These are phyloP conservation scores for Comarum palustre DNA, from an alignment of 306 rosid species.

Conservation along the genomic window DNA sequence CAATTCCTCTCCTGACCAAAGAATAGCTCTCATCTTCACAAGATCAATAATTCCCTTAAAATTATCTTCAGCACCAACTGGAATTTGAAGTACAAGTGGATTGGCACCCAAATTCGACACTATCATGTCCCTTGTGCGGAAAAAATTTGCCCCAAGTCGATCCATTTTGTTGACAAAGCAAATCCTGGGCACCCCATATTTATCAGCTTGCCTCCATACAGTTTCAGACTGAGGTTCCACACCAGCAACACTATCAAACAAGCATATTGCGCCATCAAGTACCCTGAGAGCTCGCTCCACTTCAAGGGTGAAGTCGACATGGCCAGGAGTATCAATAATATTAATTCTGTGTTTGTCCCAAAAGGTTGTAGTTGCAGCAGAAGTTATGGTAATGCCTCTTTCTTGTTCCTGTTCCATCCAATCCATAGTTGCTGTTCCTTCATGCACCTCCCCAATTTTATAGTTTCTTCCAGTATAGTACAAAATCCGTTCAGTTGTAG, in stretches of 20 bases:
- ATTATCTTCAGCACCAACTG: slow-evolving; percentile 80
- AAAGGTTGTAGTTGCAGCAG: slow-evolving; percentile 96
- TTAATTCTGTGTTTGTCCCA: slow-evolving; percentile 92
- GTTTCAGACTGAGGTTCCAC: slow-evolving; percentile 98
- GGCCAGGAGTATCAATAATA: slow-evolving; percentile 97
- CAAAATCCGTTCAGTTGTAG: slow-evolving; percentile 83
- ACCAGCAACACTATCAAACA: slow-evolving; percentile 97
- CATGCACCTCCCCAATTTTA: slow-evolving; percentile 96
- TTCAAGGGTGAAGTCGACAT: slow-evolving; percentile 92
- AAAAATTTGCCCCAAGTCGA: slow-evolving; percentile 93
- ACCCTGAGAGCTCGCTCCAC: slow-evolving; percentile 97
- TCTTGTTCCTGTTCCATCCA: slow-evolving; percentile 99
- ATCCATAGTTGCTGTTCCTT: slow-evolving; percentile 97
- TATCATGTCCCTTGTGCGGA: slow-evolving; percentile 93
- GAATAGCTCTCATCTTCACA: slow-evolving; percentile 83
- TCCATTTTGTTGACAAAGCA: slow-evolving; percentile 98
- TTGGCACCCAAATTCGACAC: slow-evolving; percentile 90
- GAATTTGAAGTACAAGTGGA: slow-evolving; percentile 87
- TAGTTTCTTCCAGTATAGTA: slow-evolving; percentile 90
- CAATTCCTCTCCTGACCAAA: slow-evolving; percentile 95
- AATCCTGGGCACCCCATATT: slow-evolving; percentile 89
- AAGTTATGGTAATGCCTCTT: slow-evolving; percentile 95
- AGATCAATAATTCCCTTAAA: slow-evolving; percentile 85
- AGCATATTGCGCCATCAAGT: slow-evolving; percentile 93
- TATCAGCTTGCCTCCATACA: slow-evolving; percentile 99